A percentile compares a stretch with the other conserved stretches of the same genome.
These are phyloP conservation scores for Neoboletus subvelutipes DNA, from an alignment of 768 basidiomycete species.

Conservation along the genomic window DNA sequence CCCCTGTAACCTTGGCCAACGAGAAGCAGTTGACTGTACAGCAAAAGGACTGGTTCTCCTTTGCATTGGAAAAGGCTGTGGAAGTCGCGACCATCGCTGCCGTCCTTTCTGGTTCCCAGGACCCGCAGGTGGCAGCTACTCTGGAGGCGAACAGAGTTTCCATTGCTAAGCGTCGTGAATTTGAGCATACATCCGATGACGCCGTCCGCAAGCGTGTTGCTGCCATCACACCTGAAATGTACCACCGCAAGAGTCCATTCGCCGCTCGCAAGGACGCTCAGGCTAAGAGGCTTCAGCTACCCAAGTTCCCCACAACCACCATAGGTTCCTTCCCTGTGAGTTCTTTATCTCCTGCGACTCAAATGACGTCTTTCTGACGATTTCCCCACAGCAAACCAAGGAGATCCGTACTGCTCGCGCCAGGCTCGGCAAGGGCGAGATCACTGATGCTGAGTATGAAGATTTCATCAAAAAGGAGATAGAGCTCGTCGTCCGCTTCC, in stretches of 20 bases:
- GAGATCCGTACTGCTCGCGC: constrained; percentile 97
- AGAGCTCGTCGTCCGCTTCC: constrained; percentile 90
- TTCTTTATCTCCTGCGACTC: constrained; percentile 5
- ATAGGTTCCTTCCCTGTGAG: constrained; percentile 95
- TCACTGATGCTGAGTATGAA: constrained; percentile 86
- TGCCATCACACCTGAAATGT: constrained; percentile 81
- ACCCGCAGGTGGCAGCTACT: constrained; percentile 62
- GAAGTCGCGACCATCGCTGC: constrained; percentile 90
- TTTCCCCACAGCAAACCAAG: constrained; percentile 79
- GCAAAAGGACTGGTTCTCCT: constrained; percentile 98
- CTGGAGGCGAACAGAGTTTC: constrained; percentile 88
- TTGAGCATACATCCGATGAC: constrained; percentile 91
- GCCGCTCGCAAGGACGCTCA: constrained; percentile 84
- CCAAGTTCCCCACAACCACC: constrained; percentile 98
- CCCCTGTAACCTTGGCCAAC: constrained; percentile 89
- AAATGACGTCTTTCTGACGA: constrained; percentile 7
- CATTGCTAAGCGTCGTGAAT: constrained; percentile 91
- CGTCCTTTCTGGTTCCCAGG: constrained; percentile 82
- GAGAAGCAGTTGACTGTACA: constrained; percentile 88
- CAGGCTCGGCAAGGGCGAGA: constrained; percentile 88
- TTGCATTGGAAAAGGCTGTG: constrained; percentile 91
- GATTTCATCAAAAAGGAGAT: constrained; percentile 99
- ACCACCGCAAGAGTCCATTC: constrained; percentile 90
- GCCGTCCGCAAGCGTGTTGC: constrained; percentile 94
- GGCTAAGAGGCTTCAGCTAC: constrained; percentile 83